Evolutionary conservation across 768 basidiomycete genomes (phyloP), one percentile per base, ranked within the genome.

Genomic region (Tylopilus felleus): DNA sequence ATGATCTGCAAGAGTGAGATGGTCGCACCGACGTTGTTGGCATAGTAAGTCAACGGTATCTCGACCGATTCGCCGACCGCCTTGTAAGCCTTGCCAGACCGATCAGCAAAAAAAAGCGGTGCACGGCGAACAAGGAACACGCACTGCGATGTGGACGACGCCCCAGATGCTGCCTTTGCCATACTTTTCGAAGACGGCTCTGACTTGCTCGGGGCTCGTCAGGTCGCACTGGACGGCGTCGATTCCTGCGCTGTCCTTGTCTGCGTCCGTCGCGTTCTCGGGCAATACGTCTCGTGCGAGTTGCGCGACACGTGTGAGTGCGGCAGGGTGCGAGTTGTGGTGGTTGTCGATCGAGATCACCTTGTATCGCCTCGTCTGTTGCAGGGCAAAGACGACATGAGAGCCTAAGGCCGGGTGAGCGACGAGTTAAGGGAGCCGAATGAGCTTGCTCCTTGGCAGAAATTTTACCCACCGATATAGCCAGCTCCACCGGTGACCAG

Each of bases 51-150:
- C 66, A 98, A 71, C 5, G 97, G 97, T 48, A 91, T 86, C 74
- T 97, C 90, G 17, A 88, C 87, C 16, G 93, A 95, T 72, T 99
- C 97, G 40, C 97, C 97, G 45, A 99, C 97, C 19, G 95, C 93
- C 77, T 99, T 99, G 77, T 90, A 86, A 5, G 97, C 97, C 92
- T 46, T 31, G 39, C 22, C 39, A 9, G 5, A 40, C 9, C 21
- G 9, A 13, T 40, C 39, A 40, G 39, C 16, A 17, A 16, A 36
- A 36, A 36, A 6, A 7, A 1, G 17, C n/a, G n/a, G 39, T 29
- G 35, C 22, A 17, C 19, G 33, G 9, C 13, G 7, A 22, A 14
- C 12, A 8, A 14, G 31, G 21, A 51, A 39, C 53, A 81, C 88
- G 67, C 62, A 93, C 92, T 21, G 96, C 97, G 52, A 99, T 83